These are phyloP conservation scores for Macadamia tetraphylla DNA, from an alignment of 164 flowering plant genomes.

Conservation along the genomic window DNA sequence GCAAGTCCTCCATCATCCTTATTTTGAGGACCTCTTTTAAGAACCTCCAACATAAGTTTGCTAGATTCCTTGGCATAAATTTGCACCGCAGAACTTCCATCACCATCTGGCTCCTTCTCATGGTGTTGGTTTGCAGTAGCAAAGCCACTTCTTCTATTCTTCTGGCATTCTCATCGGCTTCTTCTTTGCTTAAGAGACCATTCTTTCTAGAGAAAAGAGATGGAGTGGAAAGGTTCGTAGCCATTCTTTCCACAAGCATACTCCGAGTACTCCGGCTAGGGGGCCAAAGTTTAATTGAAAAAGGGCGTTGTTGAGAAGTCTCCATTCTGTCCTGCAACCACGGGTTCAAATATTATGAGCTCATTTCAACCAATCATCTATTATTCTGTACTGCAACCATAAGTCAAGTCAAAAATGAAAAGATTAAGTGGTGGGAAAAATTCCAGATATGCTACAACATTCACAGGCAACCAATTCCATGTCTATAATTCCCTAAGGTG, in stretches of 20 bases:
- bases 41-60: slow-evolving; percentile 66
- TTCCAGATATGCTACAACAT: neutral
- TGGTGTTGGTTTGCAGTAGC: slow-evolving; percentile 54
- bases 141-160: slow-evolving; percentile 69
- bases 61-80: slow-evolving; percentile 92
- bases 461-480: no score
- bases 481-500: no score
- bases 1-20: slow-evolving; percentile 23
- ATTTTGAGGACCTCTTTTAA: slow-evolving; percentile 49
- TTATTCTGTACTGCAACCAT: no score
- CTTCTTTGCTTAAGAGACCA: slow-evolving; percentile 53
- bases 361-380: no score
- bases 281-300: slow-evolving; percentile 90
- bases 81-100: slow-evolving; percentile 94
- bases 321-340: slow-evolving; percentile 7
- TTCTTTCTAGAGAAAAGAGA: slow-evolving; percentile 76
- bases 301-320: slow-evolving; percentile 29
- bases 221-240: slow-evolving; percentile 63
- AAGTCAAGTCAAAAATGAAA: no score
- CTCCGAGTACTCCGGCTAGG: slow-evolving; percentile 74
- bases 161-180: slow-evolving; percentile 74
- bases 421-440: neutral
- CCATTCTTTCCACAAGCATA: slow-evolving; percentile 77
- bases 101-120: slow-evolving; percentile 92
- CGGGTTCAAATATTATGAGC: neutral